phyloP scores from a whole-genome alignment of 371 early-diverging fungal species.

The Mortierella sp. region DNA sequence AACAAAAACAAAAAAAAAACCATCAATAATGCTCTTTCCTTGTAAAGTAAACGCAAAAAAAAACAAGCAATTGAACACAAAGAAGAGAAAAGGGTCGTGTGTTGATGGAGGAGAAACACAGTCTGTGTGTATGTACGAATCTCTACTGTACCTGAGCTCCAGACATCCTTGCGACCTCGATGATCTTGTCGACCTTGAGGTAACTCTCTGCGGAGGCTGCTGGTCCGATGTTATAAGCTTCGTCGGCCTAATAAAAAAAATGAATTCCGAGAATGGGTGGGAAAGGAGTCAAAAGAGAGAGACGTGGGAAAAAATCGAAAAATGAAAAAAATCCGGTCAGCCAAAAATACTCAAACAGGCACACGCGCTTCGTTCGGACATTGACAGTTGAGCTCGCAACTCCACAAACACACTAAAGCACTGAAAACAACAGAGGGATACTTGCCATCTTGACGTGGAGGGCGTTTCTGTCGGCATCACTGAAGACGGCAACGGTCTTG shows the following conservation, averaged over 20 bases:
- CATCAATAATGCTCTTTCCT: background rate
- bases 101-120: background rate
- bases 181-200: conserved; percentile 87
- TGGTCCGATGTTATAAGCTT: conserved; percentile 92
- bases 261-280: background rate
- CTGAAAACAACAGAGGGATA: background rate
- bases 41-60: conserved; percentile 9
- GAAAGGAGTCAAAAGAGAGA: background rate
- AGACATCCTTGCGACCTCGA: conserved; percentile 83
- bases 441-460: conserved; percentile 84
- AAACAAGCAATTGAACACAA: background rate
- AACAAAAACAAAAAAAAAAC: background rate
- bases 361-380: background rate
- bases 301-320: conserved; percentile 5
- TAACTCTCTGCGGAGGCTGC: conserved; percentile 90
- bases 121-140: no score
- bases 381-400: no score
- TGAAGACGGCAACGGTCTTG: conserved; percentile 96
- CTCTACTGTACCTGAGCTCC: conserved; percentile 87
- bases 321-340: conserved; percentile 5
- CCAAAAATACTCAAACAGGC: background rate
- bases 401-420: background rate
- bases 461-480: conserved; percentile 90
- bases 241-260: conserved; percentile 91
- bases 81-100: background rate